phyloP scores from a whole-genome alignment of 1,139 yeast species.

The Yamadazyma jaroonii region DNA sequence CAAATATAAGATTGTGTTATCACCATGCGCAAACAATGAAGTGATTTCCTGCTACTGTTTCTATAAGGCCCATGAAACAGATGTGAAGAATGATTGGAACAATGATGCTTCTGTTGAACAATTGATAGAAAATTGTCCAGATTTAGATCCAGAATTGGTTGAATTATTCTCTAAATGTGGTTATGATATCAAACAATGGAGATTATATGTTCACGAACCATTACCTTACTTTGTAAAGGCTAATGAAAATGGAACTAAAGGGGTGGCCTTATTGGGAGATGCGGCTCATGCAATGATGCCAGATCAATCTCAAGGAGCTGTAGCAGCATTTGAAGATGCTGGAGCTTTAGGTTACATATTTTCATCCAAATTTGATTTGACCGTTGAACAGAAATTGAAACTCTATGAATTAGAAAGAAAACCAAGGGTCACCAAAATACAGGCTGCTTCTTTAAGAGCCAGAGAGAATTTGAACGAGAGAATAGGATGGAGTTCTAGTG shows the following conservation, averaged over 20 bases:
- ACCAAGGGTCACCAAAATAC: slow-evolving; percentile 25
- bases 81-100: slow-evolving; percentile 20
- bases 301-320: slow-evolving; percentile 40
- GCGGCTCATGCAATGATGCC: slow-evolving; percentile 41
- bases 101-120: slow-evolving; percentile 21
- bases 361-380: slow-evolving; percentile 16
- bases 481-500: slow-evolving; percentile 25
- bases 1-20: slow-evolving; percentile 23
- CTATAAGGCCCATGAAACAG: slow-evolving; percentile 12
- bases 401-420: slow-evolving; percentile 22
- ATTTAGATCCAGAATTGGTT: slow-evolving; percentile 18
- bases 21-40: slow-evolving; percentile 23
- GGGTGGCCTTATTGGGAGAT: slow-evolving; percentile 32
- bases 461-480: slow-evolving; percentile 27
- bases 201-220: slow-evolving; percentile 26
- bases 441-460: slow-evolving; percentile 26
- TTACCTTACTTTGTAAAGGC: slow-evolving; percentile 21
- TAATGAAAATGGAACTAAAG: slow-evolving; percentile 16
- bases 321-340: slow-evolving; percentile 35
- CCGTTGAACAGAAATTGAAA: slow-evolving; percentile 18
- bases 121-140: slow-evolving; percentile 17
- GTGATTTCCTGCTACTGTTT: slow-evolving; percentile 27
- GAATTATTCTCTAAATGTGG: slow-evolving; percentile 23
- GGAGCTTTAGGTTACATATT: slow-evolving; percentile 19
- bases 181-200: slow-evolving; percentile 29